Conservation (phyloP, 331 rosid species). For the Malus hybrid region DNA sequence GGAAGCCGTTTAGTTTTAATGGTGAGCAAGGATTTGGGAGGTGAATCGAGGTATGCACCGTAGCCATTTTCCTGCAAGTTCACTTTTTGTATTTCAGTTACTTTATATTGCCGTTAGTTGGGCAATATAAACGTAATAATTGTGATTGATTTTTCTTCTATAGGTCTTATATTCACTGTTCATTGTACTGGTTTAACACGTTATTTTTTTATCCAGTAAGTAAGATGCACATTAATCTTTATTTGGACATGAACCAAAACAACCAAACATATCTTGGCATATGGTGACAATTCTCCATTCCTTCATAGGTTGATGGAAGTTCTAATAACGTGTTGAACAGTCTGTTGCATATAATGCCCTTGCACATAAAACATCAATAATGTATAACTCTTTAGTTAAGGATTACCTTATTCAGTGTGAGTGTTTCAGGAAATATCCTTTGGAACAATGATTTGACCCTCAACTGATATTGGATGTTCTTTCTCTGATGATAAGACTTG, state of each 20-base stretch:
- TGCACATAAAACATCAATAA: too few relatives aligned
- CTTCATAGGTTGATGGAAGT: not conserved
- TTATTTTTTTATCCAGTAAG: not conserved
- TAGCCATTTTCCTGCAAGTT: not conserved
- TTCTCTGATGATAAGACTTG: not conserved
- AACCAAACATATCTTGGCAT: not conserved
- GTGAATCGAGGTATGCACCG: slow-evolving; percentile 46
- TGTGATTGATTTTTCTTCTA: not conserved
- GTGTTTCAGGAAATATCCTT: too few relatives aligned
- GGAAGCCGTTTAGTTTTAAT: slow-evolving; percentile 23
- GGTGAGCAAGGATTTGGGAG: slow-evolving; percentile 25
- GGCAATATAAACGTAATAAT: not conserved
- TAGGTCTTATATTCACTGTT: not conserved
- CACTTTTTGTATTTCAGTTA: not conserved
- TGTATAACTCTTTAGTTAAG: too few relatives aligned
- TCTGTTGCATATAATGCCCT: not conserved
- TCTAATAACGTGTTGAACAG: not conserved
- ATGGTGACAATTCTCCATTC: not conserved
- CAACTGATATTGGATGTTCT: too few relatives aligned
- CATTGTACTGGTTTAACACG: not conserved
- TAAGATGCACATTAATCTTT: not conserved
- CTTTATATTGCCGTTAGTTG: not conserved
- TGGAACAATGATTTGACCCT: too few relatives aligned
- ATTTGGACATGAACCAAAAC: not conserved
- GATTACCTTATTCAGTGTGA: too few relatives aligned